Percentiles rank a stretch among this genome's conserved stretches.
phyloP scores from a whole-genome alignment of 768 basidiomycete genomes.

The Naganishia onofrii region DNA sequence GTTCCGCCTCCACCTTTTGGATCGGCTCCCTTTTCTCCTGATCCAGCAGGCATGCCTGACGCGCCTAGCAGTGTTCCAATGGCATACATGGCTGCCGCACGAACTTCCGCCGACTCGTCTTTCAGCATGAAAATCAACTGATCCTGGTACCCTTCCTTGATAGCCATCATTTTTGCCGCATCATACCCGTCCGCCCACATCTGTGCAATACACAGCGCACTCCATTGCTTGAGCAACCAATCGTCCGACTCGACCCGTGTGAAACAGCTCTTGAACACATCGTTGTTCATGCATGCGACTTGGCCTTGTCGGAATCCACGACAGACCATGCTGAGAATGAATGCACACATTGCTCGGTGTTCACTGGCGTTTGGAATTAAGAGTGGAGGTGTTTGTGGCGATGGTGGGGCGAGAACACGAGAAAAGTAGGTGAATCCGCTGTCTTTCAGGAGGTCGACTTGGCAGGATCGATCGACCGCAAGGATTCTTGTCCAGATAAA shows the following conservation, averaged over 20 bases:
- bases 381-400: constrained; percentile 57
- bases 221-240: constrained; percentile 91
- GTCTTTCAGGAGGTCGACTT: constrained; percentile 79
- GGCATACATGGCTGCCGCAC: constrained; percentile 84
- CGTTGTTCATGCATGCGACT: constrained; percentile 67
- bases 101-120: constrained; percentile 88
- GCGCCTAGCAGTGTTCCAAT: constrained; percentile 92
- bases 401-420: constrained; percentile 52
- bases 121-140: constrained; percentile 72
- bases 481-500: constrained; percentile 99
- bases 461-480: constrained; percentile 90
- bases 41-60: constrained; percentile 58
- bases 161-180: constrained; percentile 79
- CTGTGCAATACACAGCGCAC: constrained; percentile 84
- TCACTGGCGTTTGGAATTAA: constrained; percentile 86
- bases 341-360: constrained; percentile 97
- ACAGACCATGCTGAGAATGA: constrained; percentile 83
- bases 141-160: constrained; percentile 75
- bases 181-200: constrained; percentile 87
- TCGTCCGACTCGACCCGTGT: constrained; percentile 77
- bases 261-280: constrained; percentile 82
- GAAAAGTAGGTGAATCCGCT: constrained; percentile 58
- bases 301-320: constrained; percentile 88
- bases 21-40: constrained; percentile 58
- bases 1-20: constrained; percentile 74